Evolutionary conservation across 208 protist species (phyloP).

Genomic region (Leishmania braziliensis): DNA sequence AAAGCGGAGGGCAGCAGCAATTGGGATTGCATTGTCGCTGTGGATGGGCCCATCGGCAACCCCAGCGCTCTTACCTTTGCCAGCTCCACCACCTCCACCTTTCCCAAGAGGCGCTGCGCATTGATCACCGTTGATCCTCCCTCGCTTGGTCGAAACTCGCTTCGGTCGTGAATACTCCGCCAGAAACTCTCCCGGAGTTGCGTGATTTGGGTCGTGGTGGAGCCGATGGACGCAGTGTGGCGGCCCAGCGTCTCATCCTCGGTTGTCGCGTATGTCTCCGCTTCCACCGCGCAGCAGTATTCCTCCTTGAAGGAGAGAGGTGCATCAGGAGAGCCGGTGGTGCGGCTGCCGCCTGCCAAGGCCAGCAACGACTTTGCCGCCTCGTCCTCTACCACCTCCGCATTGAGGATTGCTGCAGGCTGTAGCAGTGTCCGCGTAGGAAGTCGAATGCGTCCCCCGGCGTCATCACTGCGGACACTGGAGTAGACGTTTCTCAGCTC

Average conservation of each 20-base stretch:
- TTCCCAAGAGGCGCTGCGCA: background rate
- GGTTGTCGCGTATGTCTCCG: background rate
- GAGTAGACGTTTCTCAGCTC: slow-evolving; percentile 5
- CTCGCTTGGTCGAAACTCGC: background rate
- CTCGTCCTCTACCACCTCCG: slow-evolving; percentile 1
- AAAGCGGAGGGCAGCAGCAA: background rate
- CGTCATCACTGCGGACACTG: slow-evolving; percentile 5
- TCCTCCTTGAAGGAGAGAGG: slow-evolving; percentile 27
- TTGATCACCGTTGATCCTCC: background rate
- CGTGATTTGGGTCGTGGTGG: slow-evolving; percentile 24
- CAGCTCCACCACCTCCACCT: background rate
- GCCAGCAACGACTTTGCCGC: slow-evolving; percentile 11
- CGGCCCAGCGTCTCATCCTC: slow-evolving; percentile 15
- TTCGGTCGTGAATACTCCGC: slow-evolving; percentile 22
- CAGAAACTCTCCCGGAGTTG: slow-evolving; percentile 27
- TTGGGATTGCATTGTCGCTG: background rate
- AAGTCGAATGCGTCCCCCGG: background rate
- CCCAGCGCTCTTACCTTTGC: background rate
- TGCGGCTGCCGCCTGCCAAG: slow-evolving; percentile 2
- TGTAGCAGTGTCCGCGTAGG: background rate
- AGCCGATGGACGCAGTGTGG: slow-evolving; percentile 18
- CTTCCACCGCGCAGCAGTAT: slow-evolving; percentile 11
- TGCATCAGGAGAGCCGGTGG: slow-evolving; percentile 17
- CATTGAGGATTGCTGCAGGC: background rate
- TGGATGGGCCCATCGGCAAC: background rate